These are phyloP conservation scores for Russula earlei DNA, from an alignment of 768 basidiomycete species.

Conservation along the genomic window DNA sequence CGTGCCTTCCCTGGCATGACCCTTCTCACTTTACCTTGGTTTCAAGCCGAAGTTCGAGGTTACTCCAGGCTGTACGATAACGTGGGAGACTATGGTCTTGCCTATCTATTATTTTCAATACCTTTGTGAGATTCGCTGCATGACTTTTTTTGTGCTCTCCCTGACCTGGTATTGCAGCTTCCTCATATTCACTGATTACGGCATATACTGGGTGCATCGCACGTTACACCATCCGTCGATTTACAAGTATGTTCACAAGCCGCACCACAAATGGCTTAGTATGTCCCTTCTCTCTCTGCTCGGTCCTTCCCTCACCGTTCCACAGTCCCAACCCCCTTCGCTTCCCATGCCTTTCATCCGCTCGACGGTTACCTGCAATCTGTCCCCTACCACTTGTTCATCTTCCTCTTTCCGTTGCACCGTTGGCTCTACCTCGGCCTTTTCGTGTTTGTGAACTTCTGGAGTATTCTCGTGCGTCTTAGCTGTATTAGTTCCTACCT, in stretches of 20 bases:
- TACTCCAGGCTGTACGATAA: slow-evolving; percentile 71
- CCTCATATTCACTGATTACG: slow-evolving; percentile 82
- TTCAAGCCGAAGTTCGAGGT: slow-evolving; percentile 85
- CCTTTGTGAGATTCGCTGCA: slow-evolving; percentile 43
- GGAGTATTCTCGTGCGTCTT: slow-evolving; percentile 81
- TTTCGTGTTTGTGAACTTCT: slow-evolving; percentile 88
- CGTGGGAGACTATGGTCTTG: slow-evolving; percentile 70
- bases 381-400: slow-evolving; percentile 88
- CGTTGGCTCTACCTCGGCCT: slow-evolving; percentile 73
- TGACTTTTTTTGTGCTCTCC: background rate
- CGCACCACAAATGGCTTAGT: slow-evolving; percentile 99
- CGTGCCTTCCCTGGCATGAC: slow-evolving; percentile 77
- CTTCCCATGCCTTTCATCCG: slow-evolving; percentile 96
- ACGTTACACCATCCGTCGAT: slow-evolving; percentile 73
- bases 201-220: slow-evolving; percentile 96
- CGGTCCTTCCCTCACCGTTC: background rate
- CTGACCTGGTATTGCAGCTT: slow-evolving; percentile 37
- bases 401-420: slow-evolving; percentile 85
- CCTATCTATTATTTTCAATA: slow-evolving; percentile 58
- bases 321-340: slow-evolving; percentile 91
- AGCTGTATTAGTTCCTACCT: background rate
- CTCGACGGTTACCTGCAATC: slow-evolving; percentile 93
- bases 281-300: slow-evolving; percentile 28
- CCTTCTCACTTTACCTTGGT: slow-evolving; percentile 85
- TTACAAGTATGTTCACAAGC: slow-evolving; percentile 92